A percentile compares a stretch with the other conserved stretches of the same genome.
Evolutionary conservation across 208 protist species (phyloP).

Genomic region (Wallacemonas sp.): DNA sequence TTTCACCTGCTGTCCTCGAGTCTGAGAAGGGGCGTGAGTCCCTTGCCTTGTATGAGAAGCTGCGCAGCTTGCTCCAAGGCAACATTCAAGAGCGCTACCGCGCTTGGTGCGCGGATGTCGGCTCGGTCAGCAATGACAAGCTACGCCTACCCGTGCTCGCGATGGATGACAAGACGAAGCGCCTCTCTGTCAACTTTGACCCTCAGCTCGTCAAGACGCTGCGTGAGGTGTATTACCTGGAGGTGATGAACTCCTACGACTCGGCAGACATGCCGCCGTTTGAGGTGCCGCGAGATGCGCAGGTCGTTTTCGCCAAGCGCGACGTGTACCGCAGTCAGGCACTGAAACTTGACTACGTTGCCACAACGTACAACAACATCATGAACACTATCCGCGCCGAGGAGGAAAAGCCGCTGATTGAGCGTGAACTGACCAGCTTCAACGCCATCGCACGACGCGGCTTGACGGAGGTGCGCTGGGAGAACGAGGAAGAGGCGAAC

Average conservation of each 20-base stretch:
- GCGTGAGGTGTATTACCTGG: constrained; percentile 96
- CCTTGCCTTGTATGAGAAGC: constrained; percentile 78
- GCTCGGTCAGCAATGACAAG: constrained; percentile 89
- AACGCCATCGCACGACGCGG: constrained; percentile 77
- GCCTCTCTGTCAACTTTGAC: constrained; percentile 96
- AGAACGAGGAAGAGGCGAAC: constrained; percentile 84
- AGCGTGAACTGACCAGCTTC: constrained; percentile 85
- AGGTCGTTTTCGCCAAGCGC: constrained; percentile 87
- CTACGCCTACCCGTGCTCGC: constrained; percentile 92
- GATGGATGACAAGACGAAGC: constrained; percentile 42
- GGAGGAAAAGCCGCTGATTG: constrained; percentile 92
- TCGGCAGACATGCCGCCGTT: constrained; percentile 49
- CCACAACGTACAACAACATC: constrained; percentile 94
- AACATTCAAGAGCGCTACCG: constrained; percentile 84
- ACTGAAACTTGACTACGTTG: constrained; percentile 92
- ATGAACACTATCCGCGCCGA: constrained; percentile 82
- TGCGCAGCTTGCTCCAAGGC: constrained; percentile 55
- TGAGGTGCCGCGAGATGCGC: constrained; percentile 80
- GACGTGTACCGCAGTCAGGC: constrained; percentile 91
- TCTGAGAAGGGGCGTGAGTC: constrained; percentile 80
- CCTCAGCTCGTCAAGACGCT: constrained; percentile 93
- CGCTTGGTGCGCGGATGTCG: constrained; percentile 90
- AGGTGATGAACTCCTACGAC: constrained; percentile 92
- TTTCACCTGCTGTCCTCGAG: constrained; percentile 79
- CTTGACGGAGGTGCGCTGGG: constrained; percentile 85